Percentiles rank a stretch among this genome's conserved stretches.
phyloP scores from a whole-genome alignment of 495 filamentous ascomycete genomes.

The Staphylotrichum longicolle region DNA sequence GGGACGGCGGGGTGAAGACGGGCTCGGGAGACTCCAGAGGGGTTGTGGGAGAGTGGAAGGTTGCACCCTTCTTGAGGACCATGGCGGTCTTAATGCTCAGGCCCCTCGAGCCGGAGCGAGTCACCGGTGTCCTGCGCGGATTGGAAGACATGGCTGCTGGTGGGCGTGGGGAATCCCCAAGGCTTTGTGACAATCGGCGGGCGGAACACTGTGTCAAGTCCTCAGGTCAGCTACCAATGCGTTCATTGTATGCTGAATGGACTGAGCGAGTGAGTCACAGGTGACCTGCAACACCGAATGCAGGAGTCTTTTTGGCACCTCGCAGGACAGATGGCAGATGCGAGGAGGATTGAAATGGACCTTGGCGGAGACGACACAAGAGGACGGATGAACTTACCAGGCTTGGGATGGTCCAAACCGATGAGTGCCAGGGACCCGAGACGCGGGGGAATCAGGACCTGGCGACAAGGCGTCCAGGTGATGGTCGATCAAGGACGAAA shows the following conservation, averaged over 20 bases:
- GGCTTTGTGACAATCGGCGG: constrained; percentile 25
- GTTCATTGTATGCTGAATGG: constrained; percentile 25
- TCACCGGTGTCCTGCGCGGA: constrained; percentile 51
- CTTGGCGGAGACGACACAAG: background rate
- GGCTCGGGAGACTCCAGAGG: constrained; percentile 44
- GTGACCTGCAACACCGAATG: constrained; percentile 24
- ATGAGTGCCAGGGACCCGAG: constrained; percentile 11
- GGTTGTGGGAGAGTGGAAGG: constrained; percentile 57
- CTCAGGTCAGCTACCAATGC: constrained; percentile 32
- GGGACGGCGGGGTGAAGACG: constrained; percentile 48
- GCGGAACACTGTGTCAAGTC: constrained; percentile 27
- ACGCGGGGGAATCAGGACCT: constrained; percentile 10
- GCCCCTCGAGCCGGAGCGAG: constrained; percentile 43
- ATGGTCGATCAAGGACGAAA: background rate
- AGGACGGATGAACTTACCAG: constrained; percentile 1
- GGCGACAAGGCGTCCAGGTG: constrained; percentile 9
- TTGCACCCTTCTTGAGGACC: constrained; percentile 60
- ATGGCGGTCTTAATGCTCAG: constrained; percentile 52
- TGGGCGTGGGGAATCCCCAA: constrained; percentile 33
- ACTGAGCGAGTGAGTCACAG: constrained; percentile 35
- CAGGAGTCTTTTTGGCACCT: constrained; percentile 16
- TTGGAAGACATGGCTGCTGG: constrained; percentile 51
- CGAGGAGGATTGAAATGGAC: background rate
- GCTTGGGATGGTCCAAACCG: background rate
- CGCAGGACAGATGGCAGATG: background rate